A percentile compares a stretch with the other conserved stretches of the same genome.
These are phyloP conservation scores for Eucalyptus sp. DNA, from an alignment of 345 rosid genomes.

Conservation along the genomic window DNA sequence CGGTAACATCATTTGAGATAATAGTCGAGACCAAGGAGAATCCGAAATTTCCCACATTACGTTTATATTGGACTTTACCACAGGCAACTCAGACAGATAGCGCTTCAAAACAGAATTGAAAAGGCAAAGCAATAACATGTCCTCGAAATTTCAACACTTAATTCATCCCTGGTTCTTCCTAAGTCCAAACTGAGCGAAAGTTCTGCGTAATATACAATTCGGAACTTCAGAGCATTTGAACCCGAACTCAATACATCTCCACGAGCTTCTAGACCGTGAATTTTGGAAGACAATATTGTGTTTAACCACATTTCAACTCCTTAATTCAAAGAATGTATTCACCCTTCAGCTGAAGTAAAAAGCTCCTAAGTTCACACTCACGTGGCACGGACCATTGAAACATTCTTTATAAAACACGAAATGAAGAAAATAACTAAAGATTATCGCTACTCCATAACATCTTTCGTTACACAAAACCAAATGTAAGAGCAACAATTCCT, in stretches of 20 bases:
- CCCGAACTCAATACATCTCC: background rate
- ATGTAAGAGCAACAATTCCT: background rate
- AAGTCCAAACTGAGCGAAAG: background rate
- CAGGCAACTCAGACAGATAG: background rate
- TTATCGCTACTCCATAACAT: background rate
- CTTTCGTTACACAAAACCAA: background rate
- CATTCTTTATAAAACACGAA: background rate
- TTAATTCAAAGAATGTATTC: background rate
- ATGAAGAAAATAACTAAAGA: background rate
- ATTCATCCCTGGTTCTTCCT: background rate
- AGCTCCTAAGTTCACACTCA: background rate
- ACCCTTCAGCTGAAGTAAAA: background rate
- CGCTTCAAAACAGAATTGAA: background rate
- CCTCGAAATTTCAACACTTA: background rate
- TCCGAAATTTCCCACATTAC: background rate
- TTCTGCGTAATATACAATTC: fast-evolving
- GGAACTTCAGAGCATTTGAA: background rate
- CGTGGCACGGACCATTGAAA: background rate
- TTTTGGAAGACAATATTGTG: background rate
- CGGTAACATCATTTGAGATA: background rate
- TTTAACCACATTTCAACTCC: background rate
- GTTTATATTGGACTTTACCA: background rate
- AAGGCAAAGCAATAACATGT: background rate
- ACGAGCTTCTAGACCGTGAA: background rate
- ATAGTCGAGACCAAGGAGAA: background rate